phyloP scores from a whole-genome alignment of 768 basidiomycete species.

The Lactarius sanguifluus region DNA sequence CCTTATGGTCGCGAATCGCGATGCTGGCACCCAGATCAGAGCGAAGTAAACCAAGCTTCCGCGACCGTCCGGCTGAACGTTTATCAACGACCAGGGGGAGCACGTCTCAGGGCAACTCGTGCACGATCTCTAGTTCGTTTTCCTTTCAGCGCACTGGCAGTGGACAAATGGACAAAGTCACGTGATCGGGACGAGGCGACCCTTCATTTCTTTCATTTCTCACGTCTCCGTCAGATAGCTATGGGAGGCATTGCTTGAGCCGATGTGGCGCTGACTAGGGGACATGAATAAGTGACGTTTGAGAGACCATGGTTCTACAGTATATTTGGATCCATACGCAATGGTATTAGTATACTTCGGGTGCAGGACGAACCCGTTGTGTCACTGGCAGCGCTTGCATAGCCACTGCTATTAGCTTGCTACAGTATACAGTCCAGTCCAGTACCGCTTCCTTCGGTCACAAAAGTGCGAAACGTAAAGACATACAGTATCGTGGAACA shows the following conservation, averaged over 20 bases:
- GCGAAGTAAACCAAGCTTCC: conserved; percentile 14
- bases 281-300: neutral
- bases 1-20: conserved; percentile 5
- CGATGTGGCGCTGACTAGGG: neutral
- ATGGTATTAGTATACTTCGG: neutral
- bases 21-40: neutral
- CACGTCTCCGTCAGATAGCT: neutral
- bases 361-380: neutral
- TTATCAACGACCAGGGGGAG: neutral
- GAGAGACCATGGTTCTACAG: neutral
- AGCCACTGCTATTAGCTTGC: no score
- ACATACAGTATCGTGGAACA: neutral
- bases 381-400: no score
- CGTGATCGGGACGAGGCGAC: neutral
- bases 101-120: neutral
- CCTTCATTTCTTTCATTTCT: neutral
- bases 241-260: neutral
- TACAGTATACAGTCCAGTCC: no score
- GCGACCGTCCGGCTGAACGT: neutral
- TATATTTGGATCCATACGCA: neutral
- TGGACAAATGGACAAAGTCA: neutral
- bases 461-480: no score
- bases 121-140: conserved; percentile 14
- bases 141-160: neutral
- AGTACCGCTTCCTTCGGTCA: no score